Conservation (phyloP, 2,329 filamentous ascomycete species). For the Penicillium sp. region DNA sequence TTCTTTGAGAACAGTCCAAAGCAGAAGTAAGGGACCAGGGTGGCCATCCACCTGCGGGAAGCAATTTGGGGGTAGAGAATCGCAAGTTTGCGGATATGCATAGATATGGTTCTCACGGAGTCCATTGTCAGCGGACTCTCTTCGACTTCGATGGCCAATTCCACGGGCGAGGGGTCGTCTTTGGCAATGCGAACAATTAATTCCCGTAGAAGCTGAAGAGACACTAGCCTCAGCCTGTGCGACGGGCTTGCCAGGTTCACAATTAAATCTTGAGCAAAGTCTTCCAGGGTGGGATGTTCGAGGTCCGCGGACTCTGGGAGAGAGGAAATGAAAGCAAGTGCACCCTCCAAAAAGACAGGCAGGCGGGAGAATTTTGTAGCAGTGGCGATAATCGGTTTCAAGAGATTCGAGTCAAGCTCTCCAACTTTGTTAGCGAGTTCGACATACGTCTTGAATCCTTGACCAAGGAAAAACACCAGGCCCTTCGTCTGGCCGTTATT, state of each 20-base stretch:
- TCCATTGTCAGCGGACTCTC: conserved; percentile 74
- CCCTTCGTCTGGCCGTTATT: conserved; percentile 45
- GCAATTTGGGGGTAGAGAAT: conserved; percentile 61
- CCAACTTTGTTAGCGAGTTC: conserved; percentile 62
- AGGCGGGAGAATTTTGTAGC: conserved; percentile 66
- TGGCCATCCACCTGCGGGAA: conserved; percentile 64
- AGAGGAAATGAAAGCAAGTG: conserved; percentile 51
- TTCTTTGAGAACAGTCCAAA: conserved; percentile 88
- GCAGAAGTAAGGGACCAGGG: conserved; percentile 75
- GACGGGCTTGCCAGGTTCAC: conserved; percentile 73
- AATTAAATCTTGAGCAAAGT: conserved; percentile 64
- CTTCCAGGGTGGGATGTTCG: conserved; percentile 59
- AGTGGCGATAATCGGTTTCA: conserved; percentile 64
- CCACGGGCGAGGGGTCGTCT: conserved; percentile 45
- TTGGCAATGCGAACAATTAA: conserved; percentile 54
- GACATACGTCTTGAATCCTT: conserved; percentile 72
- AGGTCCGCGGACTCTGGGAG: conserved; percentile 33
- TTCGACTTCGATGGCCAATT: conserved; percentile 75
- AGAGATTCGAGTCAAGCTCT: conserved; percentile 60
- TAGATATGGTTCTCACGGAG: conserved; percentile 73
- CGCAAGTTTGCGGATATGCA: conserved; percentile 79
- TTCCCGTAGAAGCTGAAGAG: conserved; percentile 68
- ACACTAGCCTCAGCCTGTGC: conserved; percentile 70
- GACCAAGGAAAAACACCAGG: conserved; percentile 64
- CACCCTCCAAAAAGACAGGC: conserved; percentile 65